These are phyloP conservation scores for Fusarium solani-melongenae DNA, from an alignment of 2,329 filamentous ascomycete species.

Conservation along the genomic window DNA sequence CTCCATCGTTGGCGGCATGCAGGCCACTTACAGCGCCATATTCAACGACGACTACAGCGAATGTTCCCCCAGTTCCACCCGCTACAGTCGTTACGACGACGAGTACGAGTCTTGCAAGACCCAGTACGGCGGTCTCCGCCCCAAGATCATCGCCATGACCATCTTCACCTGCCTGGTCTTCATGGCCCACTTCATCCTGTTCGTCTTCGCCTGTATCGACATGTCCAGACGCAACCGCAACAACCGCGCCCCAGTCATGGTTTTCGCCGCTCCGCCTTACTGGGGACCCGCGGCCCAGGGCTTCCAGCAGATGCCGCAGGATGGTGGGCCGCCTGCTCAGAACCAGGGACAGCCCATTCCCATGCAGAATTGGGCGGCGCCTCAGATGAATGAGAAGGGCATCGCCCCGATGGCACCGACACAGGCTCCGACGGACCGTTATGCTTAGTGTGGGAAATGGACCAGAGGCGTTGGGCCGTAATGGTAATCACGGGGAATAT, in stretches of 20 bases:
- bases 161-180: conserved; percentile 42
- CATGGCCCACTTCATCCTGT: conserved; percentile 52
- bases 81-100: not conserved
- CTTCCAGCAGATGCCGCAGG: conserved; percentile 45
- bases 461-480: not conserved
- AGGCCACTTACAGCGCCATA: conserved; percentile 18
- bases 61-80: conserved; percentile 6
- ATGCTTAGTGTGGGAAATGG: conserved; percentile 11
- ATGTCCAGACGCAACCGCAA: conserved; percentile 47
- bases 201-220: conserved; percentile 54
- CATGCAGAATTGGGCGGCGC: conserved; percentile 26
- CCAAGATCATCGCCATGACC: conserved; percentile 33
- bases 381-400: conserved; percentile 15
- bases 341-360: conserved; percentile 32
- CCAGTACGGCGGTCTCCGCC: conserved; percentile 5
- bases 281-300: conserved; percentile 45
- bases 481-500: not conserved
- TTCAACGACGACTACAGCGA: not conserved
- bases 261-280: conserved; percentile 41
- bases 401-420: conserved; percentile 5
- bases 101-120: not conserved
- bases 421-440: conserved; percentile 16
- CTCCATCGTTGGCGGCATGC: conserved; percentile 40
- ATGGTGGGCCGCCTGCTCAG: conserved; percentile 22
- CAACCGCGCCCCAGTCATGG: conserved; percentile 37